Percentiles rank a stretch among this genome's conserved stretches.
phyloP scores from a whole-genome alignment of 495 filamentous ascomycete species.

The Hypomontagnella submonticulosa region DNA sequence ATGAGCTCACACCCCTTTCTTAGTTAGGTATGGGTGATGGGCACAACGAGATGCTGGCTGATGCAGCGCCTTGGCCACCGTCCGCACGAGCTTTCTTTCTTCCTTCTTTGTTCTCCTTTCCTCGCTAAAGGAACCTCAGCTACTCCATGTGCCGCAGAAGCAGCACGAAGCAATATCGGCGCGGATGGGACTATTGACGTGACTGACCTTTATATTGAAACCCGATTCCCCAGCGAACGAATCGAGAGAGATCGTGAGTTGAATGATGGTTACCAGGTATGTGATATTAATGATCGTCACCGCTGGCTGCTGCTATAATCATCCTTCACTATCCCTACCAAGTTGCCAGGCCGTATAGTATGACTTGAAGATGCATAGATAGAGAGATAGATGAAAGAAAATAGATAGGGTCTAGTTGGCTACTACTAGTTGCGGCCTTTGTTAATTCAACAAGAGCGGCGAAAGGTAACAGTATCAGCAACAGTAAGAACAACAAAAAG shows the following conservation, averaged over 20 bases:
- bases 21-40: slow-evolving; percentile 23
- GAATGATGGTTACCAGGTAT: slow-evolving; percentile 6
- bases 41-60: slow-evolving; percentile 35
- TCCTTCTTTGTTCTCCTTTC: slow-evolving; percentile 40
- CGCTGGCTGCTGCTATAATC: slow-evolving; percentile 7
- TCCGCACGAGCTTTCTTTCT: slow-evolving; percentile 36
- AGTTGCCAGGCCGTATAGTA: slow-evolving; percentile 12
- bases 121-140: slow-evolving; percentile 29
- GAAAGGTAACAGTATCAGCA: slow-evolving; percentile 19
- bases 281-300: slow-evolving; percentile 3
- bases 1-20: slow-evolving; percentile 46
- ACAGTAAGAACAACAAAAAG: slow-evolving; percentile 43
- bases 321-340: slow-evolving; percentile 17
- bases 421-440: slow-evolving; percentile 42
- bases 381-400: slow-evolving; percentile 19
- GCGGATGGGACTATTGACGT: slow-evolving; percentile 18
- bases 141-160: slow-evolving; percentile 21
- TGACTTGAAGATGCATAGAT: slow-evolving; percentile 13
- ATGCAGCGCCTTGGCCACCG: slow-evolving; percentile 36
- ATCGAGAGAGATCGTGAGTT: not conserved
- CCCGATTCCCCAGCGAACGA: slow-evolving; percentile 7
- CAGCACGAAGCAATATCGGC: slow-evolving; percentile 21
- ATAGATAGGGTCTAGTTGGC: slow-evolving; percentile 16
- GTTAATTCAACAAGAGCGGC: slow-evolving; percentile 30
- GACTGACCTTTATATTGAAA: slow-evolving; percentile 10